Evolutionary conservation across 306 rosid species (phyloP).

Genomic region (Rosa chinensis): DNA sequence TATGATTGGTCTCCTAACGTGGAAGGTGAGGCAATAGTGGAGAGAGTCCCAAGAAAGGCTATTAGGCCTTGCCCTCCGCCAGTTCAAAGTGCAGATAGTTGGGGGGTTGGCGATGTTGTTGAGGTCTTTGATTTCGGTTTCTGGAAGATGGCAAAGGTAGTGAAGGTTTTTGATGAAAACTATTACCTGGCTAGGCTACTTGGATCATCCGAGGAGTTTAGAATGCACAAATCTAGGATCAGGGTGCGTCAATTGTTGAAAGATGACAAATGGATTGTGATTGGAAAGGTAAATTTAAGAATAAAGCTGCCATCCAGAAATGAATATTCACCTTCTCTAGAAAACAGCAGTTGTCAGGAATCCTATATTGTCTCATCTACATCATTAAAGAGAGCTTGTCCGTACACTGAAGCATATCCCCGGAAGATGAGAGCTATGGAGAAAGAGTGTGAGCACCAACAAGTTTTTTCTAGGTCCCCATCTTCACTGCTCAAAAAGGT

Average conservation of each 20-base stretch:
- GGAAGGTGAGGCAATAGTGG: constrained; percentile 33
- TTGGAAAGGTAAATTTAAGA: constrained; percentile 47
- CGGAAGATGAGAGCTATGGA: constrained; percentile 51
- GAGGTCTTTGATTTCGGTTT: constrained; percentile 61
- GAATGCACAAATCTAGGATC: constrained; percentile 40
- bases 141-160: constrained; percentile 65
- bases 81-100: constrained; percentile 28
- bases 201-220: constrained; percentile 51
- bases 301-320: constrained; percentile 22
- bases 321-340: constrained; percentile 33
- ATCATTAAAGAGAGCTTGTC: constrained; percentile 54
- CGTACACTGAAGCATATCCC: constrained; percentile 45
- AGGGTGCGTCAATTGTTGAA: constrained; percentile 66
- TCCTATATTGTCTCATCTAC: constrained; percentile 38
- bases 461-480: constrained; percentile 25
- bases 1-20: constrained; percentile 29
- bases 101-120: constrained; percentile 56
- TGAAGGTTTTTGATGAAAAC: constrained; percentile 34
- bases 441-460: constrained; percentile 36
- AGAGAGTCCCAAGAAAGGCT: constrained; percentile 59
- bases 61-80: constrained; percentile 73
- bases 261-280: constrained; percentile 56
- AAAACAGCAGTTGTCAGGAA: constrained; percentile 38
- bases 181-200: constrained; percentile 56
- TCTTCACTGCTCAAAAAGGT: constrained; percentile 53